Evolutionary conservation across 192 early-diverging fungal genomes (phyloP), one percentile per base, ranked within the genome.

Genomic region (Pilobolus umbonatus): DNA sequence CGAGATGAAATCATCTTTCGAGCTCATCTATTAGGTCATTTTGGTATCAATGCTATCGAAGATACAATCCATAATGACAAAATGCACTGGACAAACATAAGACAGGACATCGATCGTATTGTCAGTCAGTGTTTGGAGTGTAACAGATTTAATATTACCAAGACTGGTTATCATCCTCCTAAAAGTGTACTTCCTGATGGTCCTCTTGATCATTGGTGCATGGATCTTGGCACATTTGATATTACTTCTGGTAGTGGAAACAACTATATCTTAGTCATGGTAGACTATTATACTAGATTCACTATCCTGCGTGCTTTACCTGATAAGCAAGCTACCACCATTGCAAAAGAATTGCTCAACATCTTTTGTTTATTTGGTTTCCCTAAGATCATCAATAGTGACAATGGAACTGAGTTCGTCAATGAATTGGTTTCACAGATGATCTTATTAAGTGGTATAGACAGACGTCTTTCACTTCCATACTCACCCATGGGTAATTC

Each of bases 351-450:
- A 1, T 42, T 69, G 0, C 19, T 69, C 2, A 3, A 55, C 1
- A 3, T 74, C 1, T 65, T 65, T 30, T 61, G 66, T 8, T 32
- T 40, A 3, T 64, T 62, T 29, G 66, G 66, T 9, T 58, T 65
- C 6, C 67, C 63, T 0, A 69, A 66, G 3, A 57, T 66, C 9
- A n/a, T 69, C 11, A 67, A 74, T 47, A 26, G 35, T 25, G 67
- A 74, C 30, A 69, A 81, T 59, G 76, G 76, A n/a, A 61, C 61
- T 17, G 79, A 78, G 49, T 78, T 78, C 19, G 60, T 62, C 0
- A 78, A 74, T 34, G n/a, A 55, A 36, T n/a, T n/a, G n/a, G n/a
- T n/a, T n/a, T n/a, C n/a, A n/a, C n/a, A n/a, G n/a, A n/a, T n/a
- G n/a, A n/a, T n/a, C n/a, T n/a, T n/a, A n/a, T n/a, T n/a, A n/a